Evolutionary conservation across 1,139 yeast species (phyloP).

Genomic region (Meyerozyma athensensis): DNA sequence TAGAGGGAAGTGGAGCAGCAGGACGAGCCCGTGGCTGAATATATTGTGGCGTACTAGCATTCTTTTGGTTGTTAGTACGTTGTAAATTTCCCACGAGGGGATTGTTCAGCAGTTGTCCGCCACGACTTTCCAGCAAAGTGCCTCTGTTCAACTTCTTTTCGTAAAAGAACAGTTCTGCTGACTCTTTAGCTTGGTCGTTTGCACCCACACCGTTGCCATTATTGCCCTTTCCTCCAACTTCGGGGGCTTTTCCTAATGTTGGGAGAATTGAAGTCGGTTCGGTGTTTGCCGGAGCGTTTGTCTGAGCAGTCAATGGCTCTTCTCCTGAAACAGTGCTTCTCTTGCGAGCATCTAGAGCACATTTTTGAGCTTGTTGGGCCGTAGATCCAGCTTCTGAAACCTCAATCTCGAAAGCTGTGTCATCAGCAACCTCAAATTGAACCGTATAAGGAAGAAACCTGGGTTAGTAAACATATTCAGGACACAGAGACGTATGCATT

Average conservation of each 20-base stretch:
- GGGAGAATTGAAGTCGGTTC: neutral
- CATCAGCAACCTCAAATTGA: conserved; percentile 51
- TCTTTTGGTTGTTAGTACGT: neutral
- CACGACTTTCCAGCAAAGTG: neutral
- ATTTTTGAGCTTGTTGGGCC: neutral
- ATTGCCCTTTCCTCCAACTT: conserved; percentile 4
- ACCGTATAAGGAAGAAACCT: conserved; percentile 72
- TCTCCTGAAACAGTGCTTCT: neutral
- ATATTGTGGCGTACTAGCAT: conserved; percentile 23
- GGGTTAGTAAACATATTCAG: conserved; percentile 17
- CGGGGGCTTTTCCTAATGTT: conserved; percentile 1
- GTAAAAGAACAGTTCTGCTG: conserved; percentile 11
- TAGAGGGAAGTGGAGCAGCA: conserved; percentile 18
- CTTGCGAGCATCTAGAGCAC: neutral
- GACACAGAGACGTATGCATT: conserved; percentile 10
- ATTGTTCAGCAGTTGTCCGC: conserved; percentile 1
- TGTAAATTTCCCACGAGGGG: conserved; percentile 3
- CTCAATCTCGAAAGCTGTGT: conserved; percentile 9
- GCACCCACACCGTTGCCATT: conserved; percentile 5
- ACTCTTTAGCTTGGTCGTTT: conserved; percentile 5
- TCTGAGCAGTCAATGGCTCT: neutral
- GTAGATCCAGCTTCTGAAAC: conserved; percentile 4
- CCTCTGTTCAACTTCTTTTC: neutral
- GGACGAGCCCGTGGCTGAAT: conserved; percentile 45
- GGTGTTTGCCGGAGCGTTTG: neutral